A percentile compares a stretch with the other conserved stretches of the same genome.
Evolutionary conservation across 192 early-diverging fungal species (phyloP).

Genomic region (Allomyces arbusculus): DNA sequence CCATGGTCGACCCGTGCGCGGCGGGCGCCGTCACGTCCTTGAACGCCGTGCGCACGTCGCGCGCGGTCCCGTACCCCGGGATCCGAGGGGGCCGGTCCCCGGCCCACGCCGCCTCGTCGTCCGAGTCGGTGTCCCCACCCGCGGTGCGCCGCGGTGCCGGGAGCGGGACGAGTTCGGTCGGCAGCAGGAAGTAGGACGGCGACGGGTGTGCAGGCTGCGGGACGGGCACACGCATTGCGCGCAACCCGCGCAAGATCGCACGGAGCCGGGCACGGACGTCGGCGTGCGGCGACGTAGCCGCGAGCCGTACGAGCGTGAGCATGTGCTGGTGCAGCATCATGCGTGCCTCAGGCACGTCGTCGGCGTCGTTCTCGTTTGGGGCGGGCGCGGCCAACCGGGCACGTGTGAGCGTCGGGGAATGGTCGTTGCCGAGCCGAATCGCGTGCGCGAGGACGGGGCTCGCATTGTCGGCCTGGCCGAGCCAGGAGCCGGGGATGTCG

Average conservation of each 20-base stretch:
- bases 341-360: neutral
- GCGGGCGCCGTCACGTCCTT: slow-evolving; percentile 23
- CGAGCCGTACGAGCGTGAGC: neutral
- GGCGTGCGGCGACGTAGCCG: neutral
- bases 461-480: too few relatives aligned
- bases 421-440: too few relatives aligned
- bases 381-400: too few relatives aligned
- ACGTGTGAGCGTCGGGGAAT: too few relatives aligned
- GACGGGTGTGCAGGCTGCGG: neutral
- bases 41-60: slow-evolving; percentile 9
- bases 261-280: neutral
- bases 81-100: too few relatives aligned
- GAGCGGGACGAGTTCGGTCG: neutral
- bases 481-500: too few relatives aligned
- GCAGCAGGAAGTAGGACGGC: neutral
- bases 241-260: neutral
- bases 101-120: neutral
- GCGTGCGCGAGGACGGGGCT: too few relatives aligned
- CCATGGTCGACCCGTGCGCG: slow-evolving; percentile 24
- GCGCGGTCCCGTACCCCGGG: neutral
- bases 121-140: neutral
- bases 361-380: neutral
- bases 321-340: neutral
- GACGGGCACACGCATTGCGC: neutral
- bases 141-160: neutral